Base-by-base conservation (phyloP, 2,329 filamentous ascomycete genomes). In the Colletotrichum scovillei region DNA sequence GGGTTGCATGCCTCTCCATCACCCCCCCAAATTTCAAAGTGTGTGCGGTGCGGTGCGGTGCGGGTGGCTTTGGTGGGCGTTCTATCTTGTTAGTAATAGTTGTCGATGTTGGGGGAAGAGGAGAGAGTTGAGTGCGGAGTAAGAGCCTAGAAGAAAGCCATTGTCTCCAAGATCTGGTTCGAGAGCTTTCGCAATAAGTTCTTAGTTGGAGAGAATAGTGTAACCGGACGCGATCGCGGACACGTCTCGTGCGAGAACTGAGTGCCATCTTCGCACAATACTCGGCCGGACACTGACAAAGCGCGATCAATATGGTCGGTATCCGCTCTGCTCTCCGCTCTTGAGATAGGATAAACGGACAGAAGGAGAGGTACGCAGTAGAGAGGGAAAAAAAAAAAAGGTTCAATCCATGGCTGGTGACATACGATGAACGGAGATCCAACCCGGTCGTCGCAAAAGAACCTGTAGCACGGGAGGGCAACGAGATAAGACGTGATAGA, bases 401-500 rank as follows among this genome's bases (percentile, higher is more conserved):
- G 16, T 35, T 56, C 12, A 55, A 53, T 22, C 38, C 32, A 70
- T 70, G 59, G 49, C 56, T 57, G 67, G 70, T 73, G 67, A 70
- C 55, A 73, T 73, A 60, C 60, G 56, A 70, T 52, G 49, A 49
- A 65, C 32, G 55, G 60, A 70, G 66, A 56, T 60, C 53, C 46
- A 38, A 56, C 38, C 52, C 38, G 58, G 30, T 42, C 69, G 38
- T 55, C 55, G 70, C 59, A 60, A 56, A 49, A 32, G 60, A 32
- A 70, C 52, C 59, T 56, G 67, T 52, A 73, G 70, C 60, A 73
- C 70, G 67, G 70, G 70, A 70, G 62, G 67, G 60, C 66, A 70
- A 67, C 70, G 56, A 73, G 70, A 73, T 73, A 73, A 73, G 70
- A 70, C 70, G 70, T 73, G 70, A 73, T 73, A 73, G 70, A 73